Base-by-base conservation (phyloP, 2,329 filamentous ascomycete genomes). In the Ceratocystiopsis sp. region DNA sequence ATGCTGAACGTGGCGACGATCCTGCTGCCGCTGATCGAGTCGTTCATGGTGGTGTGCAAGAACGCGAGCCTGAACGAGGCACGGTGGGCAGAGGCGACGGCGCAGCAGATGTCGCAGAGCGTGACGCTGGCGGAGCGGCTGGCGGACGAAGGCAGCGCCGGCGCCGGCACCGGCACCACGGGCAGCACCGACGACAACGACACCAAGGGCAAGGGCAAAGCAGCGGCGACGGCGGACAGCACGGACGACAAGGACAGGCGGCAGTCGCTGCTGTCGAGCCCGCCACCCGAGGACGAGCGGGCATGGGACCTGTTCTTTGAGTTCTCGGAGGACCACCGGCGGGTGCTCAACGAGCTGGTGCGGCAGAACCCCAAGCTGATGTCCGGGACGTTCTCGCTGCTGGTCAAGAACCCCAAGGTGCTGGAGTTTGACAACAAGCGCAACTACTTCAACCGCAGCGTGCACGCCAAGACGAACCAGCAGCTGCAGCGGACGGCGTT, bases 371-470 rank as follows among this genome's bases (percentile, higher is more conserved):
- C 93, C 29, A 93, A 94, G 60, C 75, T 98, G 50, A 98, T 98
- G 93, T 95, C 89, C 46, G 91, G 91, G 42, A 95, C 89, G 3
- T 95, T 98, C 63, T 87, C 89, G 12, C 71, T 98, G 15, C 66
- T 98, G 40, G 91, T 96, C 49, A 95, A 94, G 68, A 98, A 98
- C 57, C 93, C 91, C 21, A 98, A 96, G 69, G 93, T 98, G 4
- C 69, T 98, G 13, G 91, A 98, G 57, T 98, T 98, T 55, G 91
- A 98, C 65, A 98, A 98, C 67, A 98, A 98, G 68, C 86, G 91
- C 54, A 96, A 93, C 63, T 98, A 93, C 70, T 98, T 98, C 69
- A 95, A 78, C 58, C 82, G 91, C 48, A 87, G 85, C 55, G 79
- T 98, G 12, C 91, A 98, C 60, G 63, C 66, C 36, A 66, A 70